Base-by-base conservation (phyloP, 169 alveolate species). In the Plasmodium knowlesi region DNA sequence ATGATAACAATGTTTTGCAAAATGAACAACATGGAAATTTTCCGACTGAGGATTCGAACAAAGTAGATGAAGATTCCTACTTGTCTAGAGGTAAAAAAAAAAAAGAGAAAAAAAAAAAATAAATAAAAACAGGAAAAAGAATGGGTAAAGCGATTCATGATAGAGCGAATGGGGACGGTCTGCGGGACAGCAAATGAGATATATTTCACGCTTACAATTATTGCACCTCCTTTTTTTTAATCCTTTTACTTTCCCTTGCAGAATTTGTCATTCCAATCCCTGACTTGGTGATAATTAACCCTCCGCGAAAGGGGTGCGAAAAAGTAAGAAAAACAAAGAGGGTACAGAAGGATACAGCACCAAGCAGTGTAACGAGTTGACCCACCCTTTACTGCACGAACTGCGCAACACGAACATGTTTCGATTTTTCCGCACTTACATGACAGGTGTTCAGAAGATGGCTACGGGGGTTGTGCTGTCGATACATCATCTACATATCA, bases 221-320 rank as follows among this genome's bases (percentile, higher is more conserved):
- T 84, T 61, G 50, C 19, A 57, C 57, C 34, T 84, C 78, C 67
- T 9, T 74, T 28, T 14, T 43, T 86, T 9, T 28, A 41, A 78
- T 54, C 43, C 32, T 89, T 79, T 28, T 43, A 30, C 73, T n/a
- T 54, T 25, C 41, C 22, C 67, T 16, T n/a, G 50, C 61, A 91
- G 95, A 91, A 43, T 91, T 91, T 82, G 95, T 82, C 12, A 91
- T 91, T 50, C 92, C 95, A 71, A 25, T 81, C n/a, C 95, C 95
- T 28, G 92, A 91, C 50, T 37, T 91, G 25, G 39, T 91, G 28
- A 91, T 91, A 25, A 82, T 91, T 72, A 91, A 91, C 57, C 95
- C 95, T 2, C 95, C 95, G 3, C 57, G 95, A 76, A 91, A 91
- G 67, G 95, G 95, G 41, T 91, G 95, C 37, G 95, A 82, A 91